Percentiles rank a stretch among this genome's conserved stretches.
Conservation (phyloP, 345 rosid species). For the Sapria himalayana region DNA sequence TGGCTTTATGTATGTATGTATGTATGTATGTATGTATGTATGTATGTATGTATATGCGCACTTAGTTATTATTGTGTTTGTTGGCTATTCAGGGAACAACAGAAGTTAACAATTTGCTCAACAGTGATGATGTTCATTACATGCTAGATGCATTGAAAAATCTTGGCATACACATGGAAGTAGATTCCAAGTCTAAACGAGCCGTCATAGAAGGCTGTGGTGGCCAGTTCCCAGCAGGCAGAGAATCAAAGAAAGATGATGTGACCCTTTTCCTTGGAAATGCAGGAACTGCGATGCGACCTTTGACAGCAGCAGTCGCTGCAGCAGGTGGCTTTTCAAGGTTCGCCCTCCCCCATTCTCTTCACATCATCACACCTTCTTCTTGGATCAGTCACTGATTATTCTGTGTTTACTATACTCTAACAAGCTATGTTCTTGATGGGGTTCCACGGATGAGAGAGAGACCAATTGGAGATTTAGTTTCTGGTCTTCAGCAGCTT, state of each 20-base stretch:
- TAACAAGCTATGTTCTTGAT: conserved; percentile 88
- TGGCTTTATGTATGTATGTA: too few species aligned
- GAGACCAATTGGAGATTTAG: conserved; percentile 89
- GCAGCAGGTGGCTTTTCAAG: conserved; percentile 86
- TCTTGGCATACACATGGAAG: conserved; percentile 47
- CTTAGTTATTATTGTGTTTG: too few species aligned
- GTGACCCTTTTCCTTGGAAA: conserved; percentile 81
- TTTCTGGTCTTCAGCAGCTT: conserved; percentile 73
- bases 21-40: too few species aligned
- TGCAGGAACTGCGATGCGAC: conserved; percentile 97
- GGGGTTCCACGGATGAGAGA: conserved; percentile 94
- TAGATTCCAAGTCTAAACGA: conserved; percentile 27
- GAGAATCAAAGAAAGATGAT: conserved; percentile 27
- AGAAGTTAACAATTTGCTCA: conserved; percentile 69
- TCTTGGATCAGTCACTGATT: too few species aligned
- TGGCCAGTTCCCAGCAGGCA: conserved; percentile 51
- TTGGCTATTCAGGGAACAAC: conserved; percentile 50
- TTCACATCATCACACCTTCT: too few species aligned
- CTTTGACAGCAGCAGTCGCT: conserved; percentile 76
- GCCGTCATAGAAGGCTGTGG: conserved; percentile 73
- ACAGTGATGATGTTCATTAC: conserved; percentile 69
- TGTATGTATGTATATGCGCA: too few species aligned
- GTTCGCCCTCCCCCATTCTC: conserved; percentile 12
- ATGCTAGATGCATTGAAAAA: conserved; percentile 79
- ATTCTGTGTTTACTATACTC: too few species aligned